Base-by-base conservation (phyloP, 2,329 filamentous ascomycete genomes). In the Fusarium xyrophilum region DNA sequence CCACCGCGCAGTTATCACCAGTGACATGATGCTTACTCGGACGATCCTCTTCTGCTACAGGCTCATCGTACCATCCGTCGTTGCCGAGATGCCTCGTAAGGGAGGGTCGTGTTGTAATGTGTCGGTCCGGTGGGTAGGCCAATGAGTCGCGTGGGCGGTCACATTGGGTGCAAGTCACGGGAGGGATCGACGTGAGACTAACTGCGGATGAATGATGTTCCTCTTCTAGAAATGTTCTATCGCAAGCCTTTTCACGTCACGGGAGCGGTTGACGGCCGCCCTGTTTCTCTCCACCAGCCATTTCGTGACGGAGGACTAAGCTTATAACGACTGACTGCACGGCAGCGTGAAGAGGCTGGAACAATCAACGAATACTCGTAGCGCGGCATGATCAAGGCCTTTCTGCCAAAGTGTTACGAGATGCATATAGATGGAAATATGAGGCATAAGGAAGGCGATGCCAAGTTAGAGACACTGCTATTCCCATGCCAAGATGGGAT, bases 141-240 rank as follows among this genome's bases (percentile, higher is more conserved):
- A 68, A 68, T 68, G 19, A 44, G 3, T 10, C 4, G 3, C 4
- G 15, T 7, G 2, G 12, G 35, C 7, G 44, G 36, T 36, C 57
- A 21, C n/a, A 44, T 17, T 25, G n/a, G 14, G 30, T 21, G 7
- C 42, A 56, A 62, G 23, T 66, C 48, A 53, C 52, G 44, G 14
- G 10, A 38, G 30, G 8, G 67, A 69, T 69, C 67, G 52, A 43
- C 67, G 36, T 12, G 14, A 15, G 15, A 43, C 64, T 60, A 60
- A 14, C 33, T 0, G 7, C 51, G 67, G 66, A 25, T 51, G 44
- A n/a, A 63, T 28, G 11, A 63, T 69, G 28, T 38, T 63, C 67
- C 63, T 28, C 27, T 69, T 69, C 67, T 63, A 64, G 67, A 69
- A 69, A 35, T 33, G 14, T 67, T 70, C 67, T n/a, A 69, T 17